phyloP scores from a whole-genome alignment of 2,329 filamentous ascomycete genomes.

The Dothideomycetidae sp. region DNA sequence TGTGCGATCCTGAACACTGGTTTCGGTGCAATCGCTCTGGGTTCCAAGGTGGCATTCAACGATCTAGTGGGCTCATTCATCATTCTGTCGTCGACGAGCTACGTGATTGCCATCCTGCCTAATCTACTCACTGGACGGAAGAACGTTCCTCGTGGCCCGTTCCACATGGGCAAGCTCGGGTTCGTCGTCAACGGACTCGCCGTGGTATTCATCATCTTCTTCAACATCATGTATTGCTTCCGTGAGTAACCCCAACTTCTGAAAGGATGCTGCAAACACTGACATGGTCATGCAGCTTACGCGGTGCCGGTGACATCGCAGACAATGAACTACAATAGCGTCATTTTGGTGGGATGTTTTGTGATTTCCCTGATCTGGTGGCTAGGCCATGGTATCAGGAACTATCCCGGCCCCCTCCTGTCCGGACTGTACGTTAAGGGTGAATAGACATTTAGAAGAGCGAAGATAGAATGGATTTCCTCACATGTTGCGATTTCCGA shows the following conservation, averaged over 20 bases:
- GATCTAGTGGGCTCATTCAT: slow-evolving; percentile 25
- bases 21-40: slow-evolving; percentile 23
- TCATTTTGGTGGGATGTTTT: slow-evolving; percentile 39
- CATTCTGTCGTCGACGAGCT: slow-evolving; percentile 22
- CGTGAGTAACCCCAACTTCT: slow-evolving; percentile 27
- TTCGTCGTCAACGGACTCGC: slow-evolving; percentile 21
- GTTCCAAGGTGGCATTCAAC: slow-evolving; percentile 22
- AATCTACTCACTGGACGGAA: slow-evolving; percentile 21
- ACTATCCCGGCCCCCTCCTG: slow-evolving; percentile 40
- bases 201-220: slow-evolving; percentile 23
- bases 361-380: slow-evolving; percentile 37
- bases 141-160: slow-evolving; percentile 21
- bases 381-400: slow-evolving; percentile 31
- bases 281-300: slow-evolving; percentile 21
- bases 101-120: slow-evolving; percentile 24
- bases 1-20: slow-evolving; percentile 37
- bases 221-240: slow-evolving; percentile 25
- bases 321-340: slow-evolving; percentile 41
- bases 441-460: too few relatives aligned
- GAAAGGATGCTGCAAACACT: neutral
- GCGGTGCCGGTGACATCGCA: slow-evolving; percentile 30
- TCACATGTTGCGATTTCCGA: too few relatives aligned
- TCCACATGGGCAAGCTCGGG: slow-evolving; percentile 23
- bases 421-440: slow-evolving; percentile 28
- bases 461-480: too few relatives aligned